Percentiles rank a stretch among this genome's conserved stretches.
Conservation (phyloP, 176 grass and related monocot genomes). For the Rhynchospora pubera region DNA sequence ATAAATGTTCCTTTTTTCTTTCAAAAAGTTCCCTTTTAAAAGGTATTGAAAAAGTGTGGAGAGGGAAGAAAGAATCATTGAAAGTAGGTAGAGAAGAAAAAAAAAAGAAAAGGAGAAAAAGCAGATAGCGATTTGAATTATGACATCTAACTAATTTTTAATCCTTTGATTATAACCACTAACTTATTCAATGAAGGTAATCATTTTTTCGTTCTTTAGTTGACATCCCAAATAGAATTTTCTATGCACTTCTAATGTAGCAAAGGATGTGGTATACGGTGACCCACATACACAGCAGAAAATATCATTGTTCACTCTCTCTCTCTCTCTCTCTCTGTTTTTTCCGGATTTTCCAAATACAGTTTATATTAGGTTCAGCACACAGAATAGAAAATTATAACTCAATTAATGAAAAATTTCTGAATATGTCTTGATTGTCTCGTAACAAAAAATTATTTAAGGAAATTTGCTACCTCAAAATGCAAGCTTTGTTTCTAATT, state of each 20-base stretch:
- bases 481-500: neutral
- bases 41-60: neutral
- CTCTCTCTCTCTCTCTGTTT: neutral
- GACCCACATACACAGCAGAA: neutral
- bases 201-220: neutral
- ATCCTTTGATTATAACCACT: neutral
- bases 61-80: neutral
- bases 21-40: neutral
- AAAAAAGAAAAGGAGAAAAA: neutral
- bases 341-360: neutral
- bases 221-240: neutral
- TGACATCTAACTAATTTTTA: constrained; percentile 19
- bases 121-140: neutral
- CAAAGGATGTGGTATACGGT: neutral
- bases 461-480: neutral
- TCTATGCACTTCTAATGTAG: neutral
- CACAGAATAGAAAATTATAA: neutral
- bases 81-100: neutral
- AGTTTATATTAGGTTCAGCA: neutral
- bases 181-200: neutral
- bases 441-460: neutral
- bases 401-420: neutral
- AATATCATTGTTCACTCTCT: neutral
- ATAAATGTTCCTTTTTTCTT: neutral
- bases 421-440: neutral